phyloP scores from a whole-genome alignment of 306 rosid genomes.

The Vigna mungo region DNA sequence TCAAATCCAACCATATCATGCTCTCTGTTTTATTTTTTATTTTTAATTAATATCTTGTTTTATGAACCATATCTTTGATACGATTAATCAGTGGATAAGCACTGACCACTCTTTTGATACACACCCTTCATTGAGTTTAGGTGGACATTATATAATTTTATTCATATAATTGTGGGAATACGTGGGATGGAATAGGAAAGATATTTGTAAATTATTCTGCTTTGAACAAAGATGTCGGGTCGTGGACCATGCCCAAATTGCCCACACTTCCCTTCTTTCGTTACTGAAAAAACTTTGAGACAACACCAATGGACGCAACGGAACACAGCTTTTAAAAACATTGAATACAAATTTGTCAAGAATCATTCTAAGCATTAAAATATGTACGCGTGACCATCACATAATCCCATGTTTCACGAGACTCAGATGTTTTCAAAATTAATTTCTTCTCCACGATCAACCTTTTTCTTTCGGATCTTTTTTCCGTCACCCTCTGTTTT shows the following conservation, averaged over 20 bases:
- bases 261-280: constrained; percentile 19
- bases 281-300: background rate
- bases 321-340: background rate
- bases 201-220: constrained; percentile 34
- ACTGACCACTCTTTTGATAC: constrained; percentile 37
- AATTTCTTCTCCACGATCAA: background rate
- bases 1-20: background rate
- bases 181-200: constrained; percentile 39
- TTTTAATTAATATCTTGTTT: constrained; percentile 15
- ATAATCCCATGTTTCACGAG: constrained; percentile 38
- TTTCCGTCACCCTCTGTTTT: background rate
- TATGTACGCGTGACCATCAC: constrained; percentile 28
- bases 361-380: constrained; percentile 22
- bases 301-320: background rate
- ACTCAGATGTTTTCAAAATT: constrained; percentile 34
- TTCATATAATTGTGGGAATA: constrained; percentile 26
- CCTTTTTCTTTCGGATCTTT: background rate
- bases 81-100: constrained; percentile 46
- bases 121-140: constrained; percentile 39
- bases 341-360: constrained; percentile 6
- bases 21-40: background rate
- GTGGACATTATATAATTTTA: constrained; percentile 28
- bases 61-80: constrained; percentile 46
- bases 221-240: constrained; percentile 14
- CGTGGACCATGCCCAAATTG: constrained; percentile 47